Conservation (phyloP, 1,284 basidiomycete species). For the Malassezia sp. region DNA sequence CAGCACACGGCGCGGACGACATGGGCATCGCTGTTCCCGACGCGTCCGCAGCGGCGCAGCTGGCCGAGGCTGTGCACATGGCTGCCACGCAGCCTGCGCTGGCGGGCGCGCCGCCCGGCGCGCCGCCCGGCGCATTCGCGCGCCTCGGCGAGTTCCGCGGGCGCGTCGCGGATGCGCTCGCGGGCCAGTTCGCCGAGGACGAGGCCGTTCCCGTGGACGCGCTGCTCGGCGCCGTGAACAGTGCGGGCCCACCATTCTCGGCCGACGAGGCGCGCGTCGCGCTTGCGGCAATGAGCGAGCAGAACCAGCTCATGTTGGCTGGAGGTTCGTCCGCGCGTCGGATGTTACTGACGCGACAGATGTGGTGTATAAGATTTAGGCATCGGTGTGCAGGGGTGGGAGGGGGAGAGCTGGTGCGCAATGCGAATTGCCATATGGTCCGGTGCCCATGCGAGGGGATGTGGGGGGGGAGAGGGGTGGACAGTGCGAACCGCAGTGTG, state of each 20-base stretch:
- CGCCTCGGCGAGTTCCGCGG: slow-evolving; percentile 47
- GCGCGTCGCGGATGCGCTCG: slow-evolving; percentile 57
- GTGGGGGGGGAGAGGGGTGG: no score
- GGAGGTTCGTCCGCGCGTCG: slow-evolving; percentile 50
- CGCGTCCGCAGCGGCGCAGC: neutral
- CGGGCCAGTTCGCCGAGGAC: slow-evolving; percentile 52
- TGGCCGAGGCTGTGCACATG: slow-evolving; percentile 20
- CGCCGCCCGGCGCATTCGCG: slow-evolving; percentile 11
- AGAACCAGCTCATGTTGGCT: slow-evolving; percentile 76
- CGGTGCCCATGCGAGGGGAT: no score
- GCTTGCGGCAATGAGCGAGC: slow-evolving; percentile 58
- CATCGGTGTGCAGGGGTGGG: no score
- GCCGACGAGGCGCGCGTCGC: slow-evolving; percentile 61
- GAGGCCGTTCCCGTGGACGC: slow-evolving; percentile 58
- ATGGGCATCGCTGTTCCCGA: slow-evolving; percentile 2
- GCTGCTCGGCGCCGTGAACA: slow-evolving; percentile 67
- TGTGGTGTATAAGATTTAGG: slow-evolving; percentile 16
- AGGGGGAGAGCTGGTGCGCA: no score
- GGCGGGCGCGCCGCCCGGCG: slow-evolving; percentile 18
- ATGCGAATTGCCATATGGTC: no score
- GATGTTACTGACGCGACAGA: slow-evolving; percentile 6
- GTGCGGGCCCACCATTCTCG: slow-evolving; percentile 62
- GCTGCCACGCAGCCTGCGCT: slow-evolving; percentile 22
- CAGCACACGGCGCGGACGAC: no score
- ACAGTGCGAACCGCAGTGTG: no score